Evolutionary conservation across 2,329 filamentous ascomycete genomes (phyloP), one percentile per base, ranked within the genome.

Genomic region (Dichotomopilus funicola): DNA sequence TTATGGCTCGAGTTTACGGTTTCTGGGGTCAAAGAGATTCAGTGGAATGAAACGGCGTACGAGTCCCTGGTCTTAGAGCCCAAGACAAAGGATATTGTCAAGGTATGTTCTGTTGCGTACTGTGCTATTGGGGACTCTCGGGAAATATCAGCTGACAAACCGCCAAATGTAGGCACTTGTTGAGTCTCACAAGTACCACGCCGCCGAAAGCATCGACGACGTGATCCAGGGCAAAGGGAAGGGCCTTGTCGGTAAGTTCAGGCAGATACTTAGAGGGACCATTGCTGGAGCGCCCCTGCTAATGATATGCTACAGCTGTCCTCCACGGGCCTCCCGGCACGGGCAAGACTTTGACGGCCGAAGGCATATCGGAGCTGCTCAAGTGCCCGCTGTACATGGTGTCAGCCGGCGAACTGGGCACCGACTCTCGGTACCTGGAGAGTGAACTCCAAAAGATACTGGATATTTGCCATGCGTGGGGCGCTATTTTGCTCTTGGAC

Each of bases 1-100:
- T 76, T 89, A 8, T 96, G 91, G 91, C 79, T 95, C 0, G 89
- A 96, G 68, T 90, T 96, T 64, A 85, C 84, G 0, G 85, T 96
- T 19, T 88, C 87, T 0, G 85, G 86, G 0, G 80, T 96, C 59
- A 80, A 82, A 45, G 87, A 95, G 4, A 92, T 96, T 59, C 79
- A 84, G 38, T 96, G 88, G 88, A 92, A 95, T 64, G 82, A 88
- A 43, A 79, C 83, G 11, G 91, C 91, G 0, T 96, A 94, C 71
- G 82, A 88, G 49, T 91, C 87, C 0, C 76, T 96, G 35, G 89
- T 96, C 0, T 76, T 96, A 0, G 75, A 82, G 63, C 68, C 76
- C 2, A 76, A 78, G 61, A 82, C 77, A 13, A 83, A 85, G 64
- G 78, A 79, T 35, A 81, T 89, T 51, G 86, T 95, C 61, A 88